These are phyloP conservation scores for Cardamine chenopodiifolia DNA, from an alignment of 345 rosid genomes.

Conservation along the genomic window DNA sequence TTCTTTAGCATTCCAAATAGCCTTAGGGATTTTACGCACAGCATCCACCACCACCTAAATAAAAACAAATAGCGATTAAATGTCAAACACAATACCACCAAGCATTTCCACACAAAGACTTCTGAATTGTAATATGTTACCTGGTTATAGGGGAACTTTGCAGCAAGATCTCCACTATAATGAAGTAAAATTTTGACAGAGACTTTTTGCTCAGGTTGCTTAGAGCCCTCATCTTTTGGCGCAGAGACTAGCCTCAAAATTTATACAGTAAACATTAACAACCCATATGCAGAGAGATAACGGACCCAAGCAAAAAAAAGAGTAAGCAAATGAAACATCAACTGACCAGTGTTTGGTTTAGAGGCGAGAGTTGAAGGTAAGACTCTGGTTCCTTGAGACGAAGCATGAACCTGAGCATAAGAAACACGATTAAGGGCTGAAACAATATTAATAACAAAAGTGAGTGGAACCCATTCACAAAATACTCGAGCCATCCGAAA, in stretches of 20 bases:
- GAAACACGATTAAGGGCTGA: constrained; percentile 16
- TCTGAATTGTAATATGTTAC: constrained; percentile 40
- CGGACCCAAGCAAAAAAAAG: background rate
- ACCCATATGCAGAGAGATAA: background rate
- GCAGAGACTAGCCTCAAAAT: constrained; percentile 11
- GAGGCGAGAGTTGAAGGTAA: constrained; percentile 43
- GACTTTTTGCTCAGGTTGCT: constrained; percentile 50
- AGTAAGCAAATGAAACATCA: constrained; percentile 19
- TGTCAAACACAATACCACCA: constrained; percentile 6
- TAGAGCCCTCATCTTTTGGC: constrained; percentile 45
- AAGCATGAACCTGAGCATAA: constrained; percentile 47
- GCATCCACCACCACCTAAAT: constrained; percentile 65
- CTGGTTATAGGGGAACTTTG: constrained; percentile 68
- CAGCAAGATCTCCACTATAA: constrained; percentile 72
- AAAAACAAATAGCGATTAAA: constrained; percentile 20
- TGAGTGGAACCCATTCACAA: background rate
- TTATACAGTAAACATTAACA: constrained; percentile 13
- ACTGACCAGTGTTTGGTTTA: constrained; percentile 53
- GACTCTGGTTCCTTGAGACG: constrained; percentile 35
- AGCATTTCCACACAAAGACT: constrained; percentile 11
- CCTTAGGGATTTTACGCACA: constrained; percentile 75
- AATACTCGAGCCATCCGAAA: background rate
- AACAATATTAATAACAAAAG: background rate
- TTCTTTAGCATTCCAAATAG: constrained; percentile 91
- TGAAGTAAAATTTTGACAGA: constrained; percentile 71